Base-by-base conservation (phyloP, 371 early-diverging fungal genomes). In the Mortierella sp. region DNA sequence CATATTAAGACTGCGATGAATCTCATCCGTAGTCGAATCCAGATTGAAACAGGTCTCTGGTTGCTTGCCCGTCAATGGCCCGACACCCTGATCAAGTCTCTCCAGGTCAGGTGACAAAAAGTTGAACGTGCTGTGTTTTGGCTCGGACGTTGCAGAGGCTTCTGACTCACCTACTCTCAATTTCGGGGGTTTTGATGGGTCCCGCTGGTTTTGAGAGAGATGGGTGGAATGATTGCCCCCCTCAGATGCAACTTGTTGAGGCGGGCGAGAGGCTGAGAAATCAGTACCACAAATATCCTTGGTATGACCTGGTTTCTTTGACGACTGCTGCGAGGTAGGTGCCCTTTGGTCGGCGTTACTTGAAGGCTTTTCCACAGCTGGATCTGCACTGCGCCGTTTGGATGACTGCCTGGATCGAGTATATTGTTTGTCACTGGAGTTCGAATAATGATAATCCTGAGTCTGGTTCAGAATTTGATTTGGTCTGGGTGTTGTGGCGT, bases 21-120 rank as follows among this genome's bases (percentile, higher is more conserved):
- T 79, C 64, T 79, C 79, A 39, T 79, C 79, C 12, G 74, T 71
- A 0, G 75, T 79, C n/a, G 79, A 70, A 64, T 79, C 79, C 39
- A 79, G 64, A 40, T 79, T 79, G 59, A 60, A 79, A 32, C 57
- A 70, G 22, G 72, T 59, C 49, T 79, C 79, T 32, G 75, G 79
- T 37, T 73, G 55, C n/a, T 79, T 79, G 18, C 22, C 26, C 1
- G 59, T 30, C 16, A 43, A 30, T 16, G 62, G 51, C 1, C 14
- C 5, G 5, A 28, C 47, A 30, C 37, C 39, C 11, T 60, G 57
- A 22, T 62, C 45, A 30, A 62, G 55, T 1, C 59, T 70, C 39
- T 70, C 67, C 28, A 58, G 57, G 11, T 67, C 64, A 3, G 76
- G 63, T n/a, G 71, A 76, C 52, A 66, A 70, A 26, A 58, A 43